Base-by-base conservation (phyloP, 202 grass and related monocot species). In the Setaria viridis region DNA sequence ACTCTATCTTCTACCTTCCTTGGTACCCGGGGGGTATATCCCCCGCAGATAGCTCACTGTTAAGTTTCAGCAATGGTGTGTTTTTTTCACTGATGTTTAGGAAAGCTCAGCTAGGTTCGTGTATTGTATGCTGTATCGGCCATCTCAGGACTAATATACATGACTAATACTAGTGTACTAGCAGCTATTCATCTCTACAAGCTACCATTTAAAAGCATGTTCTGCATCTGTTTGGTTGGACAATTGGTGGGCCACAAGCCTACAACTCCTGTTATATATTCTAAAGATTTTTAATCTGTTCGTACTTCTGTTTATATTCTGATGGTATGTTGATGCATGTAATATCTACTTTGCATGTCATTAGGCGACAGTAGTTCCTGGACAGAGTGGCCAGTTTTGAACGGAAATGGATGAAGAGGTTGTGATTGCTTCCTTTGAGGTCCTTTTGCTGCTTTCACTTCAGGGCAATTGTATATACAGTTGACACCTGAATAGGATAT, bases 211-310 rank as follows among this genome's bases (percentile, higher is more conserved):
- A 11, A 9, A 33, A 46, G 80, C 16, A 72, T 37, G 5, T 19
- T 77, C 25, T 58, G 6, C 47, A 33, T 78, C 78, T 78, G 37
- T 79, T 79, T 80, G 71, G 54, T 79, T 79, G 70, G 54, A 34
- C 54, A 21, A 45, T 30, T 4, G 43, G 11, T 83, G 34, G 30
- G 39, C 37, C 64, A 42, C 4, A 72, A 46, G 11, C 30, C 37
- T 71, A 64, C 30, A 58, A 15, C 80, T 46, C 34, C 14, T 71
- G 55, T 55, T 13, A 45, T n/a, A 2, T 34, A 12, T 71, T 71
- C 4, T 63, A 11, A 7, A 55, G 76, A 47, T 39, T 62, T 25
- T 54, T 50, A 11, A 10, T 11, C 3, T 60, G 43, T 77, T 59
- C 6, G 32, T n/a, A 20, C 30, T 10, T 46, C 11, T 69, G 29